These are phyloP conservation scores for Geotrichum histeridarum DNA, from an alignment of 1,139 yeast species.

Conservation along the genomic window DNA sequence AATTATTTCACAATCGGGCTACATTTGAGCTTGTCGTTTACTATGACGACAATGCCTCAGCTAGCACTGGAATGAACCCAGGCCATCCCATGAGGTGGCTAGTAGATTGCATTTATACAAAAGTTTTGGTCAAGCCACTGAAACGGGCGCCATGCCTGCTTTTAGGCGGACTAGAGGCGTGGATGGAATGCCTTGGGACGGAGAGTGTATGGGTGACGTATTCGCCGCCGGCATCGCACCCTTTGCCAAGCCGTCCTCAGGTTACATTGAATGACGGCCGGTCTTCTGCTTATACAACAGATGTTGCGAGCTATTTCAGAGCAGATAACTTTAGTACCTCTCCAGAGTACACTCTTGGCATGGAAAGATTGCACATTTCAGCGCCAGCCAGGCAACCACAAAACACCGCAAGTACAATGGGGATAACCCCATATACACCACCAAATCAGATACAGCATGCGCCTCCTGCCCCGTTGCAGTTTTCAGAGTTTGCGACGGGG, in stretches of 20 bases:
- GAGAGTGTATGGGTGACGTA: background rate
- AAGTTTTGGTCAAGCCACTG: conserved; percentile 46
- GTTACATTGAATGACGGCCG: background rate
- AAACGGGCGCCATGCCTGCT: conserved; percentile 52
- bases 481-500: conserved; percentile 46
- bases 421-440: background rate
- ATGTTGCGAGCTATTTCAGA: background rate
- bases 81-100: conserved; percentile 24
- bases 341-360: background rate
- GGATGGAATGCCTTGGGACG: conserved; percentile 38
- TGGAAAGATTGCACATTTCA: background rate
- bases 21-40: conserved; percentile 57
- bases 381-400: background rate
- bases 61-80: conserved; percentile 24
- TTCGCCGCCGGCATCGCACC: background rate
- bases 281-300: background rate
- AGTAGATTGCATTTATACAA: conserved; percentile 34
- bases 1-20: conserved; percentile 48
- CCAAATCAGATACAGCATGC: background rate
- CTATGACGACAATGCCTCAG: conserved; percentile 45
- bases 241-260: background rate
- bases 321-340: background rate
- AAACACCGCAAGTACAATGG: background rate
- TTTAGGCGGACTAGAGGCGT: conserved; percentile 48
- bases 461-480: background rate